Evolutionary conservation across 768 basidiomycete species (phyloP).

Genomic region (Collybiopsis luxurians): DNA sequence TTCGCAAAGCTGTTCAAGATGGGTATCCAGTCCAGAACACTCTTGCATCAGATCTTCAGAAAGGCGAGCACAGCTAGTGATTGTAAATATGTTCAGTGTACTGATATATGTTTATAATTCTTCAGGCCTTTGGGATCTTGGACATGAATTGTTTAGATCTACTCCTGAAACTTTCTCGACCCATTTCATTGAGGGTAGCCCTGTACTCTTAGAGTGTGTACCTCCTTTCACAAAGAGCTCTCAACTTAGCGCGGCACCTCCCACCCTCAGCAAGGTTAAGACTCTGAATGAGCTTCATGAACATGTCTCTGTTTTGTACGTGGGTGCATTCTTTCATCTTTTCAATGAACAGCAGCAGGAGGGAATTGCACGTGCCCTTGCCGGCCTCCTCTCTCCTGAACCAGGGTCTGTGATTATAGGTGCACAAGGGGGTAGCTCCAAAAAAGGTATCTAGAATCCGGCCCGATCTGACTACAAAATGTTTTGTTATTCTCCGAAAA

Average conservation of each 20-base stretch:
- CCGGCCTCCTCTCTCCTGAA: constrained; percentile 22
- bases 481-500: constrained; percentile 23
- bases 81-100: not conserved
- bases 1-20: constrained; percentile 37
- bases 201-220: constrained; percentile 23
- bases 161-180: constrained; percentile 33
- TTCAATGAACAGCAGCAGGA: constrained; percentile 24
- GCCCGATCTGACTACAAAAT: constrained; percentile 1
- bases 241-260: constrained; percentile 8
- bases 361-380: constrained; percentile 21
- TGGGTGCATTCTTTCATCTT: constrained; percentile 36
- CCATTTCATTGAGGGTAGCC: constrained; percentile 37
- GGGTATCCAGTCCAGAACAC: constrained; percentile 39
- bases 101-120: not conserved
- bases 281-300: constrained; percentile 36
- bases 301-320: constrained; percentile 35
- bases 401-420: constrained; percentile 29
- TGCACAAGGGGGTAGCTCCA: constrained; percentile 16
- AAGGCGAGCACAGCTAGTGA: constrained; percentile 21
- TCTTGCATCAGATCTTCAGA: constrained; percentile 34
- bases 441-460: constrained; percentile 11
- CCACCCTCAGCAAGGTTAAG: constrained; percentile 20
- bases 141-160: constrained; percentile 39
- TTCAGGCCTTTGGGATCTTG: constrained; percentile 41
- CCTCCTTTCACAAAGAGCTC: constrained; percentile 3